Evolutionary conservation across 208 protist genomes (phyloP), one percentile per base, ranked within the genome.

Genomic region (Novymonas esmeraldas): DNA sequence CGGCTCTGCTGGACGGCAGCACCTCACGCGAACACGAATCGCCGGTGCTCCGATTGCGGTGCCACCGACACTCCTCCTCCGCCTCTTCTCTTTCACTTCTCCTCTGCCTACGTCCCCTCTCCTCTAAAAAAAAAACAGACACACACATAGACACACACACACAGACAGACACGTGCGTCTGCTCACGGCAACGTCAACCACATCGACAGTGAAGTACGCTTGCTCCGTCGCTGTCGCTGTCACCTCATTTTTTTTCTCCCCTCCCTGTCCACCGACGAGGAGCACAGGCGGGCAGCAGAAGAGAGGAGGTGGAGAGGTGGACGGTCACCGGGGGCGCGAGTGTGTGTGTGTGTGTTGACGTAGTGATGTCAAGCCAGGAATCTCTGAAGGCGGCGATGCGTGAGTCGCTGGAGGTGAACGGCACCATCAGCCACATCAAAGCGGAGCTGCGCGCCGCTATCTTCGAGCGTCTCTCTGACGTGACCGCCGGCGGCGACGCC

Each of bases 401-500:
- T 2, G 88, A 93, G 54, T 80, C 93, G 16, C 73, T 98, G 20
- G 91, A 96, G 33, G 56, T 78, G 22, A 84, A 91, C 70, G 94
- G 94, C 9, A 88, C 82, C 24, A 87, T 98, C n/a, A 85, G 79
- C 51, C 82, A 88, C 46, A 67, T 98, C 46, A 96, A 97, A 66
- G 89, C 94, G 2, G 83, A 95, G 66, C 73, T 98, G 7, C 87
- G 94, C 38, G 91, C 91, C 14, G 94, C 91, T 48, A 87, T 98
- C 44, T 96, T 95, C 58, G 78, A 92, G 44, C 83, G 82, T 2
- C 80, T 98, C 26, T 77, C 82, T 24, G 90, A 89, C 28, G 68
- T 78, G 16, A 78, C 76, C 3, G 14, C 64, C 29, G 49, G 59
- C 39, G 59, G 56, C 4, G 70, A 72, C 26, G 62, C 42, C 39